A percentile compares a stretch with the other conserved stretches of the same genome.
Evolutionary conservation across 768 basidiomycete genomes (phyloP).

Genomic region (Neoboletus brunneissimus): DNA sequence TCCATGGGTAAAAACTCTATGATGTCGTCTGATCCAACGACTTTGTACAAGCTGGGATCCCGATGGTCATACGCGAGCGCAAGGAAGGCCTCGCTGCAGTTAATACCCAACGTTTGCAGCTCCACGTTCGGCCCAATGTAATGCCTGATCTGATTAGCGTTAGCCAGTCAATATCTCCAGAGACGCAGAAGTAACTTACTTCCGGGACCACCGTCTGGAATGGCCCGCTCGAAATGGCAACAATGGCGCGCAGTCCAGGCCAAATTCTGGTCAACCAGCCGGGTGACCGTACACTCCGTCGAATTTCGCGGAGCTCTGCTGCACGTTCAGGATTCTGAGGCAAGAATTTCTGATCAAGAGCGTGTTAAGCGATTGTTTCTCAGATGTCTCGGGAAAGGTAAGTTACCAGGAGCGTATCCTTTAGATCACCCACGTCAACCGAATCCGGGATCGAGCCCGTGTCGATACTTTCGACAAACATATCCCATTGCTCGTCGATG

Average conservation of each 20-base stretch:
- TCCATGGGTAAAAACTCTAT: conserved; percentile 21
- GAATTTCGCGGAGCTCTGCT: conserved; percentile 14
- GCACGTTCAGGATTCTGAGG: conserved; percentile 17
- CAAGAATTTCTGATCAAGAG: conserved; percentile 14
- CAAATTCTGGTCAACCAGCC: conserved; percentile 25
- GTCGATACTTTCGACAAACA: conserved; percentile 17
- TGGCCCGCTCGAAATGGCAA: conserved; percentile 23
- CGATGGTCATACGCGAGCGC: conserved; percentile 21
- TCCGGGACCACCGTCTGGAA: conserved; percentile 25
- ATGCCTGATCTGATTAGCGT: conserved; percentile 10
- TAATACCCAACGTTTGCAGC: conserved; percentile 20
- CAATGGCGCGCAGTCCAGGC: conserved; percentile 12
- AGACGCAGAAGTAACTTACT: not conserved
- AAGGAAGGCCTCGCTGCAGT: conserved; percentile 23
- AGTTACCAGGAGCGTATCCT: conserved; percentile 10
- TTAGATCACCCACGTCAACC: conserved; percentile 11
- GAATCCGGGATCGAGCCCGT: conserved; percentile 16
- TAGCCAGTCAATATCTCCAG: not conserved
- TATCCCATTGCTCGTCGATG: conserved; percentile 24
- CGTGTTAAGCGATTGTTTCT: not conserved
- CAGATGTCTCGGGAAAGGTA: not conserved
- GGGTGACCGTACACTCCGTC: not conserved
- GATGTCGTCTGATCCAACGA: conserved; percentile 25
- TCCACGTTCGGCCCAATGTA: conserved; percentile 21
- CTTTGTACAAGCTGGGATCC: conserved; percentile 23